Evolutionary conservation across 108 stramenopile species (phyloP), one percentile per base, ranked within the genome.

Genomic region (Mediolabrus comicus): DNA sequence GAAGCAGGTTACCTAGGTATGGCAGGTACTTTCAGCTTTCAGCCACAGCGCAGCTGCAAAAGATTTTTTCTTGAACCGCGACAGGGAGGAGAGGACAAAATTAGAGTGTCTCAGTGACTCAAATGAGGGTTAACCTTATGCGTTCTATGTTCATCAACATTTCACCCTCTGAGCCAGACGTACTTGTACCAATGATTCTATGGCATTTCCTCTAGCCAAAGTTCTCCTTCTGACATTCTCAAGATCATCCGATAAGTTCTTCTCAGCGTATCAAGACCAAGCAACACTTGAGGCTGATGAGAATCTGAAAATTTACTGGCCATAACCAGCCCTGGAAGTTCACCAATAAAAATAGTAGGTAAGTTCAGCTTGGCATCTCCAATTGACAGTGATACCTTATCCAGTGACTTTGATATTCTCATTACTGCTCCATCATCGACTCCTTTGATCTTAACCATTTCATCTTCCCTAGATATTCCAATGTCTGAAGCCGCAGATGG

Each of bases 371-470:
- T 41, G 17, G 46, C 16, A 19, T 59, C 55, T 8, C 67, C 67
- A 19, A 68, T 57, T 8, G 35, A 57, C 1, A 68, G 31, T 12
- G 55, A 14, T 14, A 49, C 49, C 38, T 39, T 41, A 27, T 43
- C 30, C 12, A 17, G 6, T 36, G 67, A 34, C 27, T 17, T 56
- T 3, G 67, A 54, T 28, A 68, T 36, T 16, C 39, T 33, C 12
- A 68, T 84, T 24, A 82, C 94, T 43, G 88, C 83, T 81, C 87
- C 92, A 72, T 75, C 75, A 68, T 97, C 93, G 41, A 97, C 85
- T 32, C 95, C 96, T 86, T 92, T 80, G 71, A 97, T 86, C 84
- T 97, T 97, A 83, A 98, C 74, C 49, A 92, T 92, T 79, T 84
- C 81, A 78, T 87, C 82, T 90, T 97, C 79, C 73, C 92, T 52